Conservation (phyloP, 768 basidiomycete genomes). For the Suillus discolor region DNA sequence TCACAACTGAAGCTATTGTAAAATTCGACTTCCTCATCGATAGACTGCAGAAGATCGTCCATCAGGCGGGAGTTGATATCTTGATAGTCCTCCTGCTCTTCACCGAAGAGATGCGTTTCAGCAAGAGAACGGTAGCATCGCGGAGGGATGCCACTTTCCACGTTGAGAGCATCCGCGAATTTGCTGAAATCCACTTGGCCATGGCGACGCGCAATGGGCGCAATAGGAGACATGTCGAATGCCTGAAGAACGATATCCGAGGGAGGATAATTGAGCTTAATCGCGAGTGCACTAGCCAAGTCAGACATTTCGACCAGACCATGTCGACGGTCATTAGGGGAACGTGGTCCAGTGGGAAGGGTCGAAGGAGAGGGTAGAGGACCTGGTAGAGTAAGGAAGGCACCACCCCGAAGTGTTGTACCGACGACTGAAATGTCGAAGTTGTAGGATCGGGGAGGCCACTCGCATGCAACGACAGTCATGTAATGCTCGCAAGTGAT, state of each 20-base stretch:
- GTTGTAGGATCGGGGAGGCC: not conserved
- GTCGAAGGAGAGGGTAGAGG: not conserved
- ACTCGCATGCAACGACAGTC: not conserved
- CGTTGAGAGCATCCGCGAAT: not conserved
- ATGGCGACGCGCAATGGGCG: not conserved
- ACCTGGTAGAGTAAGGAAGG: slow-evolving; percentile 1
- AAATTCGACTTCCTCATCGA: not conserved
- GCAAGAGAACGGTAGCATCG: not conserved
- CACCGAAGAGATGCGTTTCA: not conserved
- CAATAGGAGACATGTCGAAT: not conserved
- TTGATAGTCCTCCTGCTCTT: not conserved
- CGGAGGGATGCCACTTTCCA: not conserved
- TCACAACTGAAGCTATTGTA: not conserved
- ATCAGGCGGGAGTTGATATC: not conserved
- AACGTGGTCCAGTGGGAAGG: not conserved
- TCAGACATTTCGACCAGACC: slow-evolving; percentile 3
- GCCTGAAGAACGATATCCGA: not conserved
- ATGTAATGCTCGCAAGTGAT: not conserved
- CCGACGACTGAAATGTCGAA: not conserved
- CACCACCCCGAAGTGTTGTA: not conserved
- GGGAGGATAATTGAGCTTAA: not conserved
- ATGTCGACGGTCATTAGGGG: not conserved
- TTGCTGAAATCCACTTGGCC: not conserved
- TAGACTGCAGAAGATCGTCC: not conserved
- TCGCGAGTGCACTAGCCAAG: not conserved